Evolutionary conservation across 129 eudicot genomes (phyloP).

Genomic region (Cynara cardunculus): DNA sequence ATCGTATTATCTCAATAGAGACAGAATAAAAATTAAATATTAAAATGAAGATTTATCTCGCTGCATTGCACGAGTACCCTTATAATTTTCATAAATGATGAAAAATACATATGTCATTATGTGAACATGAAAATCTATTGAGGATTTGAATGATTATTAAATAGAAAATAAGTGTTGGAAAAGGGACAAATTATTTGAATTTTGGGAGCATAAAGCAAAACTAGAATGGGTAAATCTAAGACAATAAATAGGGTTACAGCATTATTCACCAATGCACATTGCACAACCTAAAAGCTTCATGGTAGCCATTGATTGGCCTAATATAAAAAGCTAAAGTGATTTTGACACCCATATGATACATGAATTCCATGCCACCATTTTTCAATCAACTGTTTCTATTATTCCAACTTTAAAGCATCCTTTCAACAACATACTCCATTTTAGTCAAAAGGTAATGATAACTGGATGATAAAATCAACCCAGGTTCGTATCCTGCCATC

Average conservation of each 20-base stretch:
- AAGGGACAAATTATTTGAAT: constrained; percentile 17
- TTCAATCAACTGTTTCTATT: neutral
- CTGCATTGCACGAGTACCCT: too few relatives aligned
- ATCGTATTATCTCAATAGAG: too few relatives aligned
- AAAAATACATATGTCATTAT: neutral
- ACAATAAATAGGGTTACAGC: neutral
- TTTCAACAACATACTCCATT: neutral
- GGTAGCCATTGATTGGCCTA: constrained; percentile 10
- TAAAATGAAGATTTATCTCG: too few relatives aligned
- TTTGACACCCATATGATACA: constrained; percentile 8
- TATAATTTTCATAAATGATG: neutral
- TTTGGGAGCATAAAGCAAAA: constrained; percentile 30
- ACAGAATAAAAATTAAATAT: too few relatives aligned
- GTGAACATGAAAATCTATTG: neutral
- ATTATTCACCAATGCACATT: constrained; percentile 14
- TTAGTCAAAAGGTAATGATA: neutral
- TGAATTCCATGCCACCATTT: neutral
- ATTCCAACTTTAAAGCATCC: neutral
- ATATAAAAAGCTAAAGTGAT: constrained; percentile 8
- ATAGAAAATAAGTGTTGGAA: neutral
- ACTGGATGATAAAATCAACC: neutral
- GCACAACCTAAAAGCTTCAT: constrained; percentile 1
- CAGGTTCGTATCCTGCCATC: neutral
- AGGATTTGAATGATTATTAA: neutral
- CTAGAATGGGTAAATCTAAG: constrained; percentile 8